Conservation (phyloP, 2,329 filamentous ascomycete species). For the Microdochium nivale region DNA sequence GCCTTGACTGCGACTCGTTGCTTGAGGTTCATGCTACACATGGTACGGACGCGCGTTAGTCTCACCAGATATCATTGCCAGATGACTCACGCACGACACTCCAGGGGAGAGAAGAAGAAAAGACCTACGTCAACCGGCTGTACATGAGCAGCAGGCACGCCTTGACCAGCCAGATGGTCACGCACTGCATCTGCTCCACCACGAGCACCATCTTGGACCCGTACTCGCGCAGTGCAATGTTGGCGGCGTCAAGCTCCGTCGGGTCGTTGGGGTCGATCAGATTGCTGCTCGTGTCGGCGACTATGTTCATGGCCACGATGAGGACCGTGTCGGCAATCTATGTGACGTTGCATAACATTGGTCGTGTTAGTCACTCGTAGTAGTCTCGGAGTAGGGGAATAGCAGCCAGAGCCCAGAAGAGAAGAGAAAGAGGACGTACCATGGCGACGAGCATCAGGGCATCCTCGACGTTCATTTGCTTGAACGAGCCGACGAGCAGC, state of each 20-base stretch:
- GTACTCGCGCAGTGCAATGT: constrained; percentile 29
- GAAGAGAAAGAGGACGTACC: constrained; percentile 21
- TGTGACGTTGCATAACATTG: constrained; percentile 3
- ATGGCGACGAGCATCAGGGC: constrained; percentile 45
- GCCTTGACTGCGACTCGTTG: constrained; percentile 39
- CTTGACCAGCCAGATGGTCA: constrained; percentile 49
- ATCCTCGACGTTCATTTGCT: constrained; percentile 45
- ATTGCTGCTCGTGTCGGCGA: constrained; percentile 49
- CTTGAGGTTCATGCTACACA: constrained; percentile 30
- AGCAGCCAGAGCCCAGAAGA: not conserved
- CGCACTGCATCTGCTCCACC: constrained; percentile 53
- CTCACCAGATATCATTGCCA: no score
- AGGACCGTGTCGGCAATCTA: constrained; percentile 44
- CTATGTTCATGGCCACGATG: constrained; percentile 45
- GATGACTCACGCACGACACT: no score
- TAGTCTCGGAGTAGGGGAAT: not conserved
- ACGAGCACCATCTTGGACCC: constrained; percentile 57
- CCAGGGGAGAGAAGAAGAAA: not conserved
- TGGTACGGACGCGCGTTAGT: not conserved
- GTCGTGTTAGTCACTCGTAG: not conserved
- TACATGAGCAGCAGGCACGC: constrained; percentile 49
- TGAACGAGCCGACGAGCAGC: constrained; percentile 32
- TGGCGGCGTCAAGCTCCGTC: constrained; percentile 32
- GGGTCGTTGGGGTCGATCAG: constrained; percentile 43
- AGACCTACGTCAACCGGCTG: constrained; percentile 40